Evolutionary conservation across 495 filamentous ascomycete genomes (phyloP).

Genomic region (Xylaria cubensis): DNA sequence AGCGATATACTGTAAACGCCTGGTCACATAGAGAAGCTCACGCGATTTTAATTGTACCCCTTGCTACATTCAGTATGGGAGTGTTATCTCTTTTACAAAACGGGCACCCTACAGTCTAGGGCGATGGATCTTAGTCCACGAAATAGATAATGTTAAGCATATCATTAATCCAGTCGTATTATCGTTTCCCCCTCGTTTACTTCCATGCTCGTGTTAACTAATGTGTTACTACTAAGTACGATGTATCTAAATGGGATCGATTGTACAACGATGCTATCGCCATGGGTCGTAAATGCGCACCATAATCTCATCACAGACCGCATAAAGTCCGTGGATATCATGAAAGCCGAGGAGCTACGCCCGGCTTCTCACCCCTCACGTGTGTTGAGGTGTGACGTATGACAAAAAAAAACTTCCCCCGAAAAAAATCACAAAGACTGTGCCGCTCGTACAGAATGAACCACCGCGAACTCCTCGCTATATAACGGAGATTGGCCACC

Average conservation of each 20-base stretch:
- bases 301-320: background rate
- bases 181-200: background rate
- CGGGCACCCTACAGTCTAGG: background rate
- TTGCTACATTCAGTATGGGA: background rate
- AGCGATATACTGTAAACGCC: background rate
- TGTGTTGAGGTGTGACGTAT: background rate
- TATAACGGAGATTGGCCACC: background rate
- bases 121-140: background rate
- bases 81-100: background rate
- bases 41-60: background rate
- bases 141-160: background rate
- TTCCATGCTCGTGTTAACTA: background rate
- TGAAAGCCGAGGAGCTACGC: background rate
- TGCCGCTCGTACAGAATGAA: conserved; percentile 2
- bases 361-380: background rate
- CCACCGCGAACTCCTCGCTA: conserved; percentile 22
- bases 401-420: background rate
- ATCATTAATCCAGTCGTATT: background rate
- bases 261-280: conserved; percentile 16
- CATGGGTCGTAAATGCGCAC: conserved; percentile 12
- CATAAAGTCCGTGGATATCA: conserved; percentile 2
- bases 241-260: conserved; percentile 13
- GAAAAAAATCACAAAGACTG: conserved; percentile 1
- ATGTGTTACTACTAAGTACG: background rate
- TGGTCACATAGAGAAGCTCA: background rate